Conservation (phyloP, 164 flowering plant genomes). For the Kingdonia uniflora region DNA sequence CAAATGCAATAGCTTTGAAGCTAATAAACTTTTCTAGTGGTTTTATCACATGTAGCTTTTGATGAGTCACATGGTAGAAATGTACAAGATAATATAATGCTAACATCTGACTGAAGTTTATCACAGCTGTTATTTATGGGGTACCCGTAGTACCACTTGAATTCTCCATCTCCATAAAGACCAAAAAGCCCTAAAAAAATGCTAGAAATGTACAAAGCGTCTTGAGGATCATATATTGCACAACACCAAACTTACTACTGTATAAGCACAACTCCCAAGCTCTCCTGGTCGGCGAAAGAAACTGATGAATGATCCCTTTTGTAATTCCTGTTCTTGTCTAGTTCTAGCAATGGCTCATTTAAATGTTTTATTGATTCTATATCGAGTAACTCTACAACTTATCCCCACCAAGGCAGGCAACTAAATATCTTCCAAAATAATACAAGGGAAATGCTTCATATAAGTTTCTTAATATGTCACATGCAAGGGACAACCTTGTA, state of each 20-base stretch:
- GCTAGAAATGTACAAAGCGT: conserved; percentile 69
- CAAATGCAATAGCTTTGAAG: too few relatives aligned
- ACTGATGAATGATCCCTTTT: conserved; percentile 23
- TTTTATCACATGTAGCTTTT: too few relatives aligned
- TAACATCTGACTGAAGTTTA: too few relatives aligned
- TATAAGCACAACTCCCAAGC: conserved; percentile 50
- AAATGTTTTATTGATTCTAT: not conserved
- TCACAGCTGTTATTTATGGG: too few relatives aligned
- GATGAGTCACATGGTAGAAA: too few relatives aligned
- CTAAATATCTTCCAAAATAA: conserved; percentile 47
- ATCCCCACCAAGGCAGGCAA: conserved; percentile 78
- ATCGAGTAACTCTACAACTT: conserved; percentile 50
- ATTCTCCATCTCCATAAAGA: conserved; percentile 83
- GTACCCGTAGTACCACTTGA: conserved; percentile 94
- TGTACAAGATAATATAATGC: too few relatives aligned
- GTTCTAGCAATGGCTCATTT: too few relatives aligned
- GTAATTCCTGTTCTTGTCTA: conserved; percentile 7
- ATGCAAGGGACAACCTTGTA: conserved; percentile 50
- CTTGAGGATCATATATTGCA: conserved; percentile 94
- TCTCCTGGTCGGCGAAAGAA: conserved; percentile 44
- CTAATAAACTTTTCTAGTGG: too few relatives aligned
- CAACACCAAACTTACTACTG: conserved; percentile 67
- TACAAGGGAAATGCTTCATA: conserved; percentile 92
- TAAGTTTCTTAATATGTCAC: conserved; percentile 71
- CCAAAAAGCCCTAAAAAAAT: conserved; percentile 63